A percentile compares a stretch with the other conserved stretches of the same genome.
Evolutionary conservation across 208 protist genomes (phyloP).

Genomic region (Zelonia costaricensis): DNA sequence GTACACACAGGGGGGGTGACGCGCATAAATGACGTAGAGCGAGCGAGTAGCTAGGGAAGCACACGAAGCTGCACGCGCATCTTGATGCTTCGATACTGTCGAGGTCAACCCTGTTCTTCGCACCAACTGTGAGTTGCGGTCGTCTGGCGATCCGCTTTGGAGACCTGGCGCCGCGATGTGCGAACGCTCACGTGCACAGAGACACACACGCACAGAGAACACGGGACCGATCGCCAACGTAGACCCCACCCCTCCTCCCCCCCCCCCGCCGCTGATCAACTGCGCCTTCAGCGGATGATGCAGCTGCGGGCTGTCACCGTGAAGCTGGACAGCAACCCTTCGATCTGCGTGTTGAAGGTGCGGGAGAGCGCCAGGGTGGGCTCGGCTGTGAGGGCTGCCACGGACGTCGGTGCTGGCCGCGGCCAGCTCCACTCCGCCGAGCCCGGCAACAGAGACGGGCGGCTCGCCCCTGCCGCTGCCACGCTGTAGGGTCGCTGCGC

Average conservation of each 20-base stretch:
- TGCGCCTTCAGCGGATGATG: constrained; percentile 32
- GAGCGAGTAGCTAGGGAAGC: too few relatives aligned
- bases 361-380: constrained; percentile 64
- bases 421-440: constrained; percentile 44
- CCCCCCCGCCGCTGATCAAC: too few relatives aligned
- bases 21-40: too few relatives aligned
- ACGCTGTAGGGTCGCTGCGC: too few relatives aligned
- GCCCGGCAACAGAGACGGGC: constrained; percentile 14
- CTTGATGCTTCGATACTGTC: too few relatives aligned
- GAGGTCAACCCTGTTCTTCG: too few relatives aligned
- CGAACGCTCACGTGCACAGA: background rate
- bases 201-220: constrained; percentile 4
- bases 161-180: too few relatives aligned
- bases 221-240: background rate
- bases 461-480: background rate
- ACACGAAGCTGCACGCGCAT: too few relatives aligned
- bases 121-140: too few relatives aligned
- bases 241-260: too few relatives aligned
- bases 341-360: constrained; percentile 56
- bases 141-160: too few relatives aligned
- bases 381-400: constrained; percentile 26
- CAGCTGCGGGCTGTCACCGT: constrained; percentile 65
- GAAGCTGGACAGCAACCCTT: constrained; percentile 60
- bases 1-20: too few relatives aligned
- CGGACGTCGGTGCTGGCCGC: constrained; percentile 24